phyloP scores from a whole-genome alignment of 352 stramenopile species.

The Plasmopara halstedii region DNA sequence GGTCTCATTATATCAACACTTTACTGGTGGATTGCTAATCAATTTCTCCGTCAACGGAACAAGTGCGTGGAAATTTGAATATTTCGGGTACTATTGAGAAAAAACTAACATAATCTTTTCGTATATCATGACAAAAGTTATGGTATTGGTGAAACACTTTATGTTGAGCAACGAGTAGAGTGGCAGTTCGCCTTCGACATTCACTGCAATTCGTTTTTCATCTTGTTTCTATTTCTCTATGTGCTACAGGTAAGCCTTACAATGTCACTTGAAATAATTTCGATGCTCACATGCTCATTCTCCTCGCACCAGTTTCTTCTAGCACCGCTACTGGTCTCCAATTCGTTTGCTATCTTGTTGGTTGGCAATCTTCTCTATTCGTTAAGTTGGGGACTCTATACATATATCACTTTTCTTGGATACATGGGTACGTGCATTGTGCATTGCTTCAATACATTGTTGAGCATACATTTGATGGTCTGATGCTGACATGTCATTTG shows the following conservation, averaged over 20 bases:
- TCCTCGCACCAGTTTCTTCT: conserved; percentile 88
- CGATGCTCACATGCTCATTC: not conserved
- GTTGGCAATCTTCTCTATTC: conserved; percentile 93
- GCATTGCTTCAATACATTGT: not conserved
- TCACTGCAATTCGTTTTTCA: conserved; percentile 99
- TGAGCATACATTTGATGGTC: not conserved
- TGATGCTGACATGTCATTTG: conserved; percentile 1
- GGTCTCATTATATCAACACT: conserved; percentile 61
- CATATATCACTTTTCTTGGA: conserved; percentile 97
- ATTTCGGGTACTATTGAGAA: not conserved
- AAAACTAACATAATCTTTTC: too few relatives aligned
- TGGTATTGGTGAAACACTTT: conserved; percentile 67
- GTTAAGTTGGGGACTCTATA: conserved; percentile 92
- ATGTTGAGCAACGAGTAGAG: conserved; percentile 96
- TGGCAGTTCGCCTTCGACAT: conserved; percentile 99
- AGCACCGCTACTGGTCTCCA: conserved; percentile 87
- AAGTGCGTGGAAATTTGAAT: conserved; percentile 27
- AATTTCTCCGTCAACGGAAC: conserved; percentile 49
- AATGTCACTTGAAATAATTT: not conserved
- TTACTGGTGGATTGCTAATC: conserved; percentile 71
- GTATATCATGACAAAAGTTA: conserved; percentile 20
- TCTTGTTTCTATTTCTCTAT: conserved; percentile 94
- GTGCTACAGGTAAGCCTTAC: conserved; percentile 71
- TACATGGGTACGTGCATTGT: conserved; percentile 82
- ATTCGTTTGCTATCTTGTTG: conserved; percentile 85